Base-by-base conservation (phyloP, 1,284 basidiomycete genomes). In the Ustilago sp. region DNA sequence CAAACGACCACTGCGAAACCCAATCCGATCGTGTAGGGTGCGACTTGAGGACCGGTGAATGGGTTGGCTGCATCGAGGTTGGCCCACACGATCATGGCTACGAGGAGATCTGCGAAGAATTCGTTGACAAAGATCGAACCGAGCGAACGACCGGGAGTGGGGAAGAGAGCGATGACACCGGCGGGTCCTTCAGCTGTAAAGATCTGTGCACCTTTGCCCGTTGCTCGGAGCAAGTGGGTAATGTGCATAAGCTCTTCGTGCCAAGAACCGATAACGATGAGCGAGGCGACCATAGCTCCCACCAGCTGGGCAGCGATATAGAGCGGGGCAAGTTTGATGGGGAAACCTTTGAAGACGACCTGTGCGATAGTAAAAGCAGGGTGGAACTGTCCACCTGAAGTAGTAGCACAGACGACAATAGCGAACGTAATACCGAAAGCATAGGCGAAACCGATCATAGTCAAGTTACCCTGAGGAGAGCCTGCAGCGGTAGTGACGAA, bases 281-380 rank as follows among this genome's bases (percentile, higher is more conserved):
- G 62, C 45, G 72, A 66, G 28, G 73, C 80, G 8, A 74, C 60
- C 65, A 76, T 79, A 13, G 64, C 79, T 43, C 80, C 80, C 38
- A 80, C 52, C 51, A 82, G 28, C 61, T 82, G 80, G 12, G 74
- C 75, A 8, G 34, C 4, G 39, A 82, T 82, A 74, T 82, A 82
- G 5, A 76, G 38, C 5, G 80, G 80, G 31, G 77, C 79, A 15
- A 77, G 68, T 50, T 73, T 61, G 64, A 76, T 58, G 6, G 80
- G 80, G 72, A 82, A 82, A 52, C 80, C 80, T 52, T 82, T 82
- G 77, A 69, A 82, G 15, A 80, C 58, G 45, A 76, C 71, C 64
- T 80, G 80, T 13, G 80, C 73, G 32, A 82, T 60, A 28, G 80
- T 81, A 63, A 82, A 63, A 28, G 32, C 68, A 5, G 80, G 79